Conservation (phyloP, 257 asterid genomes). For the Phtheirospermum japonicum region DNA sequence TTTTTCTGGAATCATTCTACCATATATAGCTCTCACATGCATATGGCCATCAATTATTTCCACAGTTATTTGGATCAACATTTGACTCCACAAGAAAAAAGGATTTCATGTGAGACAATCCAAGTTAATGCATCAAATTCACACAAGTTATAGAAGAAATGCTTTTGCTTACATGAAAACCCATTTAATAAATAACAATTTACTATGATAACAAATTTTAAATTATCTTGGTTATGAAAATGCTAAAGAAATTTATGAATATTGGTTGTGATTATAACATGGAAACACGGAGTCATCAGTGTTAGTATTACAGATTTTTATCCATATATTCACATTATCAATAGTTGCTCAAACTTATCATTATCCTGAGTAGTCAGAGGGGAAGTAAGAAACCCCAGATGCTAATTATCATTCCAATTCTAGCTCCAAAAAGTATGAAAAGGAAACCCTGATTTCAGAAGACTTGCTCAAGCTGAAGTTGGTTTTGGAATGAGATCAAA, state of each 20-base stretch:
- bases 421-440: constrained; percentile 4
- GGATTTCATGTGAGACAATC: background rate
- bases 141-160: background rate
- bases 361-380: background rate
- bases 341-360: constrained; percentile 6
- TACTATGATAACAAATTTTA: background rate
- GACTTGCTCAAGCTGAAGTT: background rate
- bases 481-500: constrained; percentile 2
- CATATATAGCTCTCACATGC: constrained; percentile 17
- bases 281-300: background rate
- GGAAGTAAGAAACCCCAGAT: background rate
- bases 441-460: constrained; percentile 1
- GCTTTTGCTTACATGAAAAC: constrained; percentile 1
- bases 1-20: constrained; percentile 21
- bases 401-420: background rate
- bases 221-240: background rate
- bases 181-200: constrained; percentile 4
- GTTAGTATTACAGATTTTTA: background rate
- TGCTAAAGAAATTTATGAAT: constrained; percentile 4
- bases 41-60: constrained; percentile 19
- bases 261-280: background rate
- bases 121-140: constrained; percentile 1
- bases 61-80: constrained; percentile 3
- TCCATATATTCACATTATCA: background rate
- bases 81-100: constrained; percentile 16